Evolutionary conservation across 2,329 filamentous ascomycete species (phyloP), one percentile per base, ranked within the genome.

Genomic region (Cyphellophora europaea): DNA sequence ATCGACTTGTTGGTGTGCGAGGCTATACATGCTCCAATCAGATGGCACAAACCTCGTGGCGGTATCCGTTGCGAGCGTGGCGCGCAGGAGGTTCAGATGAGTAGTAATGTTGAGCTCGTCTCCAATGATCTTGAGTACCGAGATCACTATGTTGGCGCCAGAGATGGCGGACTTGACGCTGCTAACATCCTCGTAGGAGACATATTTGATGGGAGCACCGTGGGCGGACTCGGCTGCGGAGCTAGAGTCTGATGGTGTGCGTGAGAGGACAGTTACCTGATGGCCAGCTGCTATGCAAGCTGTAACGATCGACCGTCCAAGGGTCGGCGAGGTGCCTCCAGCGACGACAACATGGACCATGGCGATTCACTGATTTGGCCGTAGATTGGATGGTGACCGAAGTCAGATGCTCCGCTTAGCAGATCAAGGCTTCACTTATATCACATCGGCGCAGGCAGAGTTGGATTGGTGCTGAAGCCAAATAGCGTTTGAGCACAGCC

Each of bases 1-100:
- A 5, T 48, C 49, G 10, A 57, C 42, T 13, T 38, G 39, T 2
- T 32, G 17, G 2, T 49, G 44, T 6, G 44, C 37, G 3, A 38
- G n/a, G 4, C 43, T 35, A 5, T 48, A 44, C 4, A 46, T 27
- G 1, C 50, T 55, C 16, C 63, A 69, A 36, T 59, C 59, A 28
- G 58, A 61, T 1, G 66, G 66, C 3, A 67, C 57, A 39, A 67
- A 71, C 6, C 67, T 57, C n/a, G n/a, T n/a, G 27, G 53, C 50
- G 2, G 67, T 58, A 1, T 64, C 62, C 1, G 61, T 63, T 17
- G 53, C 49, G 35, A 63, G 61, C 1, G 61, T 55, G 3, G 66
- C 67, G 5, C 52, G 53, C 3, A 59, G 54, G 0, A 71, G 53
- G 3, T 54, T 54, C 4, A 63, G 50, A 33, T 71, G 61, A 4